A percentile compares a stretch with the other conserved stretches of the same genome.
phyloP scores from a whole-genome alignment of 2,329 filamentous ascomycete genomes.

The Pyrenochaeta sp. region DNA sequence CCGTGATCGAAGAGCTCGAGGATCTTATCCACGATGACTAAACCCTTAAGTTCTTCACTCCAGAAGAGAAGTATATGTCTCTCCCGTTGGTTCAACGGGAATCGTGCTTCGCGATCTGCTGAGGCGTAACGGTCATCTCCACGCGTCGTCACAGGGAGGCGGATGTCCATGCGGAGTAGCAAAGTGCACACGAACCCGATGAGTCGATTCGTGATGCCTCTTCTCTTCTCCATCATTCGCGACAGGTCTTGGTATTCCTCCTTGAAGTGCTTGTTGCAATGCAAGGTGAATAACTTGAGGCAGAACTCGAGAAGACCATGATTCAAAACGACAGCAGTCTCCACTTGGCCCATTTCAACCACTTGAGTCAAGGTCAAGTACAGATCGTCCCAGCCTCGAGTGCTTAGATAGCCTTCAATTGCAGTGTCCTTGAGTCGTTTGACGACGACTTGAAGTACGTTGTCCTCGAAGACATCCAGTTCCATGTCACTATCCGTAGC shows the following conservation, averaged over 20 bases:
- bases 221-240: conserved; percentile 42
- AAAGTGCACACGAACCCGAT: conserved; percentile 38
- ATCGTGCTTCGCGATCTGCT: conserved; percentile 35
- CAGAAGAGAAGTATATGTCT: conserved; percentile 29
- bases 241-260: conserved; percentile 28
- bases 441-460: conserved; percentile 25
- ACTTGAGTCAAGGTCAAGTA: conserved; percentile 42
- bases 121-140: too few species aligned
- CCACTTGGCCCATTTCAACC: conserved; percentile 34
- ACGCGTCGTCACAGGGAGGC: conserved; percentile 14
- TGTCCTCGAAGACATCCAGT: conserved; percentile 19
- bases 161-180: conserved; percentile 37
- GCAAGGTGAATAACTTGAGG: conserved; percentile 39
- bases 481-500: conserved; percentile 38
- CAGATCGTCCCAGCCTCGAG: conserved; percentile 47
- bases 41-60: conserved; percentile 38
- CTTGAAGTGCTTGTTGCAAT: conserved; percentile 23
- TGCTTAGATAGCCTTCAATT: conserved; percentile 26
- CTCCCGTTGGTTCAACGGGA: conserved; percentile 38
- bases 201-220: conserved; percentile 38
- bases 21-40: conserved; percentile 44
- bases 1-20: conserved; percentile 42
- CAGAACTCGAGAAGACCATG: conserved; percentile 37
- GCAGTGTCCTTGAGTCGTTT: conserved; percentile 29
- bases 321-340: conserved; percentile 37